Evolutionary conservation across 2,329 filamentous ascomycete genomes (phyloP).

Genomic region (Teratosphaeria zuluensis): DNA sequence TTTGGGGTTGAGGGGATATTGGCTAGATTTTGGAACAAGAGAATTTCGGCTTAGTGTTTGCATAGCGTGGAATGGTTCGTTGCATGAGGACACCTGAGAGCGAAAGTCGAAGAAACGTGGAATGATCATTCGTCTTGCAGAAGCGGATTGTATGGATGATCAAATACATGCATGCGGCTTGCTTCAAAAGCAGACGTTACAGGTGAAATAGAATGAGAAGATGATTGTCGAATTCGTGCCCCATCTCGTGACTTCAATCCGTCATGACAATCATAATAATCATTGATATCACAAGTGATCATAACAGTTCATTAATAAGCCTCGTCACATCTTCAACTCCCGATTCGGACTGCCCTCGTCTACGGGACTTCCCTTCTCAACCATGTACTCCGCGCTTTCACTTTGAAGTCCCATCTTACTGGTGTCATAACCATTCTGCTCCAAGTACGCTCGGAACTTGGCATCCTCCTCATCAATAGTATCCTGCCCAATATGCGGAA

Average conservation of each 20-base stretch:
- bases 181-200: no score
- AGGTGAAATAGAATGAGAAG: no score
- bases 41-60: not conserved
- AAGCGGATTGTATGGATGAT: no score
- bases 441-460: constrained; percentile 64
- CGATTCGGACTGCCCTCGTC: not conserved
- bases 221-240: no score
- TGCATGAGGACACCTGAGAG: not conserved
- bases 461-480: constrained; percentile 72
- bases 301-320: no score
- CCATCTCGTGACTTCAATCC: no score
- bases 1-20: constrained; percentile 61
- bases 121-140: no score
- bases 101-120: no score
- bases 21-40: not conserved
- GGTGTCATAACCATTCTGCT: constrained; percentile 65
- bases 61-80: not conserved
- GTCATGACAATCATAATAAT: no score
- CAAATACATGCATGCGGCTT: no score
- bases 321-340: not conserved
- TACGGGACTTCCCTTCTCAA: not conserved
- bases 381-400: not conserved
- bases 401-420: constrained; percentile 17
- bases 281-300: no score
- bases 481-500: constrained; percentile 68